Base-by-base conservation (phyloP, 2,329 filamentous ascomycete species). In the Periconia sp. region DNA sequence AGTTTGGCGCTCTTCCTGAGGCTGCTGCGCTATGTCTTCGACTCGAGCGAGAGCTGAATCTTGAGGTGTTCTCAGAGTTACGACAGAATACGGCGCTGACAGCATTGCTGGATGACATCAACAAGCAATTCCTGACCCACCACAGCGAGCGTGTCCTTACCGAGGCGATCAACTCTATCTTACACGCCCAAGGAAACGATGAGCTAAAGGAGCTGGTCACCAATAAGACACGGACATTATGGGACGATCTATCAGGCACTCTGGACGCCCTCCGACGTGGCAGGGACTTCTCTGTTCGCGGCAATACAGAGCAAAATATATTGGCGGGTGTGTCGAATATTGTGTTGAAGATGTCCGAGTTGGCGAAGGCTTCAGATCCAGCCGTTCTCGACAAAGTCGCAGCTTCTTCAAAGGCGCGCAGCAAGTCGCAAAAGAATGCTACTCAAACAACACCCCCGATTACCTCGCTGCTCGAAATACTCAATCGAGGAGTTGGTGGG, bases 91-190 rank as follows among this genome's bases (percentile, higher is more conserved):
- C 91, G 0, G 87, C 88, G 1, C 96, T 95, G 68, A 85, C 87
- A 7, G 85, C 88, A 19, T 78, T 97, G 30, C 79, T 99, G 1
- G 92, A 96, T 62, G 92, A 97, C 65, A 91, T 97, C 63, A 92
- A 90, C 72, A 91, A 91, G 53, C 94, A 99, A 65, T 97, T 99
- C 76, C 86, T 89, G 64, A 86, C 91, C n/a, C 94, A 99, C 68
- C 90, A 90, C 42, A 91, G 96, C 65, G 89, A 90, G 63, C 84
- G 85, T 51, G 92, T 97, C 17, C 81, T 99, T 44, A 85, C 86
- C 11, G 92, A 97, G 72, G 93, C 92, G 14, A 88, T 89, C 27
- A 82, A 86, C 19, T 90, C 92, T 6, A 84, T 99, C 37, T 77
- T 96, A 31, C 91, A 95, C 69, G 92, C 93, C 9, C 87, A 90